Base-by-base conservation (phyloP, 2,329 filamentous ascomycete genomes). In the Apiospora saccharicola region DNA sequence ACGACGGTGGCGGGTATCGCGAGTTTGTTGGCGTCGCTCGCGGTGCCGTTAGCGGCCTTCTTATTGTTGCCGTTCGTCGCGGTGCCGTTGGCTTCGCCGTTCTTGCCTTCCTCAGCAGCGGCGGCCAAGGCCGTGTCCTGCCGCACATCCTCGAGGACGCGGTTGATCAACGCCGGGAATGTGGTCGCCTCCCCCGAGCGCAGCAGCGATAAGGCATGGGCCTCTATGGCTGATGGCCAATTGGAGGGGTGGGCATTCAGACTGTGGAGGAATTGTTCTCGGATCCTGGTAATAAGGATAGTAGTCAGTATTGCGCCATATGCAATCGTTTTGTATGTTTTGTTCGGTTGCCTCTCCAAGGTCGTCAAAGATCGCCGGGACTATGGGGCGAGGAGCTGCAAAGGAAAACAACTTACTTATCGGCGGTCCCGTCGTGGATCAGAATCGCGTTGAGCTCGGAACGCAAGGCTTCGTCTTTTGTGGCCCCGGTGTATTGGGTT, bases 381-480 rank as follows among this genome's bases (percentile, higher is more conserved):
- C 26, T 8, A 30, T 14, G 51, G 19, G 68, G 46, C 24, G 41
- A 46, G 67, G 61, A 44, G 49, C 30, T 13, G 44, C 16, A n/a
- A 26, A 69, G 49, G 26, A n/a, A 69, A 46, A 16, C 22, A 43
- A 19, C 82, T 70, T 83, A 91, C 90, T 88, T 90, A 67, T 85
- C 81, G 34, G 91, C 86, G 74, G 91, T 87, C 3, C 90, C 90
- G 67, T 90, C 89, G 53, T 85, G 84, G 46, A 92, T 83, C 34
- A 92, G 82, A 16, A 89, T 77, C 13, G 85, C 84, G 78, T 92
- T 92, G 77, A 92, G 89, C 76, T 91, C 86, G 2, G 90, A 91
- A 30, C 90, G 85, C 72, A 92, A 81, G 72, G 92, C 90, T 8
- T 87, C 85, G 76, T 92, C 90, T 72, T 90, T 85, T 12, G 89